Conservation (phyloP, 1,284 basidiomycete genomes). For the Wallemia ichthyophaga region DNA sequence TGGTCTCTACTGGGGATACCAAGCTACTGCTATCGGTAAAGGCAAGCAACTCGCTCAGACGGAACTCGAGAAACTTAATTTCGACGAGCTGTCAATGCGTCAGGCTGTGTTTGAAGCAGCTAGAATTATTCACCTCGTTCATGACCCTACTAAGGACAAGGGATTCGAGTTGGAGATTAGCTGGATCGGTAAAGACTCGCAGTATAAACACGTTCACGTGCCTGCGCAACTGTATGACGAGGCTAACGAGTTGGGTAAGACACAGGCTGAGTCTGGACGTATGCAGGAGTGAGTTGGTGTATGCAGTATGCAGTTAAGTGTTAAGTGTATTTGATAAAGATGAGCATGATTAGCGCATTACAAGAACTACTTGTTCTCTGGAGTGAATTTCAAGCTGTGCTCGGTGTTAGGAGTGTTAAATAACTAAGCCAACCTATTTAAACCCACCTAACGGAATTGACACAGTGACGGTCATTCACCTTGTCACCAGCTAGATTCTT, state of each 20-base stretch:
- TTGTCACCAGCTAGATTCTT: neutral
- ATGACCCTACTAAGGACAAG: conserved; percentile 91
- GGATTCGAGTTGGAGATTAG: conserved; percentile 94
- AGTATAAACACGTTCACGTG: conserved; percentile 45
- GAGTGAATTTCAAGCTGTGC: neutral
- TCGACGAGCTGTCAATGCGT: conserved; percentile 39
- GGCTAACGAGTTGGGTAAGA: conserved; percentile 67
- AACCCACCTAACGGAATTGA: neutral
- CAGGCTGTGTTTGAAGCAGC: conserved; percentile 84
- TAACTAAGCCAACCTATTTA: neutral
- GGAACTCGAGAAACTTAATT: conserved; percentile 80
- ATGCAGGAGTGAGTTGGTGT: conserved; percentile 31
- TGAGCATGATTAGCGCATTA: neutral
- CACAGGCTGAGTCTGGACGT: conserved; percentile 37
- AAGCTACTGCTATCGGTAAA: conserved; percentile 82
- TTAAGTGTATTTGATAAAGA: neutral
- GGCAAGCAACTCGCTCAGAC: conserved; percentile 92
- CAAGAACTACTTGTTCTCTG: neutral
- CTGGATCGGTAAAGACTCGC: conserved; percentile 73
- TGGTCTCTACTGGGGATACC: conserved; percentile 74
- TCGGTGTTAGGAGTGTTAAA: too few relatives aligned
- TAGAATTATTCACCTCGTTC: conserved; percentile 82
- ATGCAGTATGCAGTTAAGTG: too few relatives aligned
- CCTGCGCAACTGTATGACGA: conserved; percentile 57
- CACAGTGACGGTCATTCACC: neutral